Percentiles rank a stretch among this genome's conserved stretches.
These are phyloP conservation scores for Phytopythium oedochilum DNA, from an alignment of 352 stramenopile genomes.

Conservation along the genomic window DNA sequence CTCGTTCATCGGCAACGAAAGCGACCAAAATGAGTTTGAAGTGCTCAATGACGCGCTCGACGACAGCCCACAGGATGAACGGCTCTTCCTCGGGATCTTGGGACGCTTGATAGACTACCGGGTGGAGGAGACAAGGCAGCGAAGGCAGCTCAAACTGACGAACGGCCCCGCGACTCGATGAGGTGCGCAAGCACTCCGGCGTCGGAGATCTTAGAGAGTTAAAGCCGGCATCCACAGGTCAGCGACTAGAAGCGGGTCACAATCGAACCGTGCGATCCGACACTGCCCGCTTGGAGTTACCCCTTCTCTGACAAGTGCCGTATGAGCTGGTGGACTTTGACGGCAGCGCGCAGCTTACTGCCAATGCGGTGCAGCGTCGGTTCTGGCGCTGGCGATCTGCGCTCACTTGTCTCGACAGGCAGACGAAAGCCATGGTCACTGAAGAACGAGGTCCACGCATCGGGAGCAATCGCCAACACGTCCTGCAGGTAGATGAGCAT, in stretches of 20 bases:
- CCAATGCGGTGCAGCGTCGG: conserved; percentile 19
- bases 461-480: conserved; percentile 20
- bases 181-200: not conserved
- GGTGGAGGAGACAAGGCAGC: conserved; percentile 29
- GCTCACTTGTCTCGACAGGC: conserved; percentile 3
- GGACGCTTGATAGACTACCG: conserved; percentile 63
- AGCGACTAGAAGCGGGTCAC: conserved; percentile 1
- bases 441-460: conserved; percentile 50
- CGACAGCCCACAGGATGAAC: conserved; percentile 58
- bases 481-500: conserved; percentile 40
- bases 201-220: conserved; percentile 3
- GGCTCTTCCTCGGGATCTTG: conserved; percentile 67
- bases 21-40: conserved; percentile 77
- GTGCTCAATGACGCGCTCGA: conserved; percentile 59
- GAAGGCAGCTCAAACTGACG: conserved; percentile 16
- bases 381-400: conserved; percentile 1
- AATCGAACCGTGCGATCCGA: conserved; percentile 1
- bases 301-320: conserved; percentile 11
- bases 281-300: not conserved
- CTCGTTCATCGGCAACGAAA: conserved; percentile 38
- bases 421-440: conserved; percentile 21
- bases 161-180: not conserved
- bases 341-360: conserved; percentile 19
- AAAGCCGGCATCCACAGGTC: not conserved
- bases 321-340: conserved; percentile 29